A percentile compares a stretch with the other conserved stretches of the same genome.
Conservation (phyloP, 1,284 basidiomycete genomes). For the Tausonia pullulans region DNA sequence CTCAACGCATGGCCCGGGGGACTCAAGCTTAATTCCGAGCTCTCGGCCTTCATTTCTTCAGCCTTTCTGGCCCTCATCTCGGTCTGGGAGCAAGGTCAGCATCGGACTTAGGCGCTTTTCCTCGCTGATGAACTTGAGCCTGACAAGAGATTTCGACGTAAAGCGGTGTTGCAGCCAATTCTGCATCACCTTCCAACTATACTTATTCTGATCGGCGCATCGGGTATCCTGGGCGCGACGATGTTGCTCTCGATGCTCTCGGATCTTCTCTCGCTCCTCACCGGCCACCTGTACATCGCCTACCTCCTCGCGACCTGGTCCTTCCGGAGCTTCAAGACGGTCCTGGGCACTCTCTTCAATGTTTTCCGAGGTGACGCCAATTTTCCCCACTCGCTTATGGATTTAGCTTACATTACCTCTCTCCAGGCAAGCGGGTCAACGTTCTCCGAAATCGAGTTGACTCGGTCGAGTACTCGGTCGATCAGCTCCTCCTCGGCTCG, state of each 20-base stretch:
- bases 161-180: conserved; percentile 18
- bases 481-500: conserved; percentile 87
- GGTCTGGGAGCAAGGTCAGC: conserved; percentile 53
- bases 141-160: background rate
- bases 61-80: conserved; percentile 52
- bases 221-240: conserved; percentile 18
- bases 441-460: conserved; percentile 71
- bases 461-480: conserved; percentile 80
- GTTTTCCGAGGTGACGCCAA: conserved; percentile 66
- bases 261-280: conserved; percentile 36
- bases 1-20: conserved; percentile 92
- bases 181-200: conserved; percentile 14
- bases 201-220: conserved; percentile 4
- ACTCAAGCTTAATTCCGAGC: conserved; percentile 87
- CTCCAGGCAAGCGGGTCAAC: conserved; percentile 71
- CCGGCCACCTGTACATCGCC: conserved; percentile 61
- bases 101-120: background rate
- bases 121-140: background rate
- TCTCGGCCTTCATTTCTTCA: conserved; percentile 69
- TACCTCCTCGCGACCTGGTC: conserved; percentile 55
- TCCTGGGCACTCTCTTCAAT: conserved; percentile 68
- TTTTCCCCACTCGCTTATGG: background rate
- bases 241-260: conserved; percentile 23
- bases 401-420: background rate
- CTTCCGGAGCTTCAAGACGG: conserved; percentile 52